Percentiles rank a stretch among this genome's conserved stretches.
These are phyloP conservation scores for Phialophora expanda DNA, from an alignment of 2,329 filamentous ascomycete genomes.

Conservation along the genomic window DNA sequence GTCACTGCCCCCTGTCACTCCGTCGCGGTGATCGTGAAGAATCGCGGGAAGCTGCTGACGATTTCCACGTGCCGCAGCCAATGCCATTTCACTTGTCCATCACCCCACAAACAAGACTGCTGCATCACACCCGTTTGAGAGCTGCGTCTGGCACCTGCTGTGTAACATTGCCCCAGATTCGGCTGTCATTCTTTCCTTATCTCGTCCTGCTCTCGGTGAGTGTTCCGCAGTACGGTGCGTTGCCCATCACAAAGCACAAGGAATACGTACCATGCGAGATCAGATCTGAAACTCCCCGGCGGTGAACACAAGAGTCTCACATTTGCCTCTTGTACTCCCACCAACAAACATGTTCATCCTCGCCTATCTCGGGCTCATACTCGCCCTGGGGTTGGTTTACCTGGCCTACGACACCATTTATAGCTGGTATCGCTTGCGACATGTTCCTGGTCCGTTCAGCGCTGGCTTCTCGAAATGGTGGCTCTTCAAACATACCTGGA, in stretches of 20 bases:
- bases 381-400: constrained; percentile 15
- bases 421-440: constrained; percentile 27
- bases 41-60: constrained; percentile 7
- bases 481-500: constrained; percentile 28
- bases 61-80: constrained; percentile 11
- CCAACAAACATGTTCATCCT: constrained; percentile 23
- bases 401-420: constrained; percentile 14
- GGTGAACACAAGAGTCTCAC: constrained; percentile 23
- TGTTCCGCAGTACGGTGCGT: constrained; percentile 2
- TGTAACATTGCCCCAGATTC: constrained; percentile 18
- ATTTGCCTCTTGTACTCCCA: constrained; percentile 20
- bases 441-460: constrained; percentile 28
- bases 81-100: constrained; percentile 11
- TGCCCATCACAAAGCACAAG: constrained; percentile 13
- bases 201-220: background rate
- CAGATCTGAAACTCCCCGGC: constrained; percentile 22
- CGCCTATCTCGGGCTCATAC: constrained; percentile 11
- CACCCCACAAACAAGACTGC: constrained; percentile 9
- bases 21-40: background rate
- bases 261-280: constrained; percentile 21
- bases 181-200: constrained; percentile 19
- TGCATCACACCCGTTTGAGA: constrained; percentile 17
- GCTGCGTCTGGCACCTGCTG: constrained; percentile 15
- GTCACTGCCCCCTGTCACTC: background rate
- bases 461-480: constrained; percentile 28